Evolutionary conservation across 106 monocot species (phyloP), one percentile per base, ranked within the genome.

Genomic region (Iris macrosiphon): DNA sequence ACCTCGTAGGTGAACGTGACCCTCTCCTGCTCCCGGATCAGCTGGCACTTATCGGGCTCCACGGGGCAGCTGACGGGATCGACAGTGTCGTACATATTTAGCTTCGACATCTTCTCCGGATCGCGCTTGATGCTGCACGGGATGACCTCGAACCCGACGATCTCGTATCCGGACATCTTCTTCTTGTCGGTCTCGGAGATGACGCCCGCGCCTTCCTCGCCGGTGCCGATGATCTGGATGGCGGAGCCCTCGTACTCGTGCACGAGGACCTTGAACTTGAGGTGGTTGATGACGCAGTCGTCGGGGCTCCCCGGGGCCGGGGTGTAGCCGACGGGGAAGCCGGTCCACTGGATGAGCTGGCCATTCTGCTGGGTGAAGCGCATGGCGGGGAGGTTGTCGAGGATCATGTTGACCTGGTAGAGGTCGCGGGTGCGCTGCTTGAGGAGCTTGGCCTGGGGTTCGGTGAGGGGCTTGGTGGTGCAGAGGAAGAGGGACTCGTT

Each of bases 401-500:
- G 68, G 37, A 59, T 49, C 59, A 68, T 59, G 37, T 59, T 58
- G 37, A 68, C 68, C 35, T 48, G 34, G 40, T 68, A 68, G 26
- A 40, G 49, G 28, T 68, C 48, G 24, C 48, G 44, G 38, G 58
- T 59, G 5, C 68, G 24, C 10, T 38, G 49, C 16, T 49, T 37
- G 49, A 68, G 26, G 19, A 68, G 59, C 24, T 68, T 40, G 19
- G 40, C 59, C 2, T 68, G 59, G 8, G 13, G 18, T 28, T 27
- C 26, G 30, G n/a, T 59, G 7, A 68, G 40, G 28, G 59, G 59
- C 4, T 16, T 2, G 27, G 72, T 73, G 16, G 72, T 65, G 52
- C 72, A 73, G 17, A 73, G 59, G 19, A 53, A 65, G 49, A 65
- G 26, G 7, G 72, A 65, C 44, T 65, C 59, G 19, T 65, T 65